Base-by-base conservation (phyloP, 208 protist species). In the Leishmania gerbilli region DNA sequence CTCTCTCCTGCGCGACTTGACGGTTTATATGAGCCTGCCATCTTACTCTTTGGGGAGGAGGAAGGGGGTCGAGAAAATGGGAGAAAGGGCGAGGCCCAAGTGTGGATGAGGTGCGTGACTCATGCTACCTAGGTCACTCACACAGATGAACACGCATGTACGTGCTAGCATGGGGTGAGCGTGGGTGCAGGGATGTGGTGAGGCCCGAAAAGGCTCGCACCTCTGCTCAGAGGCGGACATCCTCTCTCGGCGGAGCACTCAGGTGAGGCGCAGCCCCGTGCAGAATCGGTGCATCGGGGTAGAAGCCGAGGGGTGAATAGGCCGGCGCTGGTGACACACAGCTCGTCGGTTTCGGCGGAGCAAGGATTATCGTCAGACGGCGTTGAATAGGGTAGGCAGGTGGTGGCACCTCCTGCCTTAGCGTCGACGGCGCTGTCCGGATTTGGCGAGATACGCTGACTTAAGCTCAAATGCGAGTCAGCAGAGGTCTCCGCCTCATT, bases 261-360 rank as follows among this genome's bases (percentile, higher is more conserved):
- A 17, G 9, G 45, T 74, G 42, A 31, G 76, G 58, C 17, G 13
- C 71, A 31, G 49, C 72, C 51, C 37, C 24, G 17, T 34, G 13
- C 42, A 68, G 76, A 6, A 15, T 51, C 6, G 65, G 49, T 49
- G 68, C 53, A 55, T 58, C 55, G 17, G 27, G 27, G 31, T 75
- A 75, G 47, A 80, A 27, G 37, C 72, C 65, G n/a, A 37, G 8
- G 17, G 49, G 74, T 37, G 76, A 47, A 60, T 79, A 71, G 19
- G 76, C 62, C 37, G 21, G 13, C 60, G 9, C 45, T 51, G 60
- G 17, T 42, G 62, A 31, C 31, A 40, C 31, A 40, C 31, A 40
- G 62, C 62, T 79, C 27, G 62, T 37, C 8, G 40, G 74, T n/a
- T 55, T 40, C 19, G 15, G 47, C 13, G 15, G 56, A 17, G 19